These are phyloP conservation scores for Ploettnerulaceae sp. DNA, from an alignment of 2,329 filamentous ascomycete genomes.

Conservation along the genomic window DNA sequence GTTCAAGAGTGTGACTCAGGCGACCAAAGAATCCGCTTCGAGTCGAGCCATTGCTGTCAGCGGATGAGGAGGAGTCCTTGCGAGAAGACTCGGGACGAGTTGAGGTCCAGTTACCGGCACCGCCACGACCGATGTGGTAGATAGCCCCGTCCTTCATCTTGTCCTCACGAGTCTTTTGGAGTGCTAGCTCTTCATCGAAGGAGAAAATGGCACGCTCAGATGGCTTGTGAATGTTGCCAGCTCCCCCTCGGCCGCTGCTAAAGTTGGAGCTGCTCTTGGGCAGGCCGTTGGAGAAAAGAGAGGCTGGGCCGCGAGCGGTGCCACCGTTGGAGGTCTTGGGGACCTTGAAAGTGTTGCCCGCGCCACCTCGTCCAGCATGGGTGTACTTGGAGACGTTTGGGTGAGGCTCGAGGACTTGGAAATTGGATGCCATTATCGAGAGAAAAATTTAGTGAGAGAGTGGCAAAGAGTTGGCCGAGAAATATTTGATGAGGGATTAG, in stretches of 20 bases:
- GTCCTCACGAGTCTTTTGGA: slow-evolving; percentile 28
- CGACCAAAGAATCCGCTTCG: slow-evolving; percentile 27
- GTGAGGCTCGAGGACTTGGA: slow-evolving; percentile 33
- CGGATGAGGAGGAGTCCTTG: slow-evolving; percentile 27
- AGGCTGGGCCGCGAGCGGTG: slow-evolving; percentile 30
- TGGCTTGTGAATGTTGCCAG: slow-evolving; percentile 31
- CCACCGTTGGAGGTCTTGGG: slow-evolving; percentile 25
- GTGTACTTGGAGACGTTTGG: slow-evolving; percentile 28
- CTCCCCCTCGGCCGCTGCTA: slow-evolving; percentile 31
- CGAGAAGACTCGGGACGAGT: slow-evolving; percentile 14
- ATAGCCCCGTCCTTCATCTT: slow-evolving; percentile 25
- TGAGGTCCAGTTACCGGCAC: slow-evolving; percentile 28
- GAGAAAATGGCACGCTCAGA: slow-evolving; percentile 31
- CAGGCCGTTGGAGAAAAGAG: slow-evolving; percentile 26
- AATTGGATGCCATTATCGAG: slow-evolving; percentile 20
- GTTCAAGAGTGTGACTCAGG: slow-evolving; percentile 24
- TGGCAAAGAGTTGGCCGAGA: background rate
- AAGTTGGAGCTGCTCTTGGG: slow-evolving; percentile 28
- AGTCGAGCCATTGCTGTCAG: slow-evolving; percentile 13
- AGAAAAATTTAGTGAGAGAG: background rate
- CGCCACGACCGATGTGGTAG: slow-evolving; percentile 32
- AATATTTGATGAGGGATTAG: slow-evolving; percentile 1
- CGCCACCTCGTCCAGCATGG: slow-evolving; percentile 32
- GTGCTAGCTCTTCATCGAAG: slow-evolving; percentile 33
- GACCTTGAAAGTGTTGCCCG: slow-evolving; percentile 33